Conservation (phyloP, 2,329 filamentous ascomycete species). For the Pyrenophora seminiperda region DNA sequence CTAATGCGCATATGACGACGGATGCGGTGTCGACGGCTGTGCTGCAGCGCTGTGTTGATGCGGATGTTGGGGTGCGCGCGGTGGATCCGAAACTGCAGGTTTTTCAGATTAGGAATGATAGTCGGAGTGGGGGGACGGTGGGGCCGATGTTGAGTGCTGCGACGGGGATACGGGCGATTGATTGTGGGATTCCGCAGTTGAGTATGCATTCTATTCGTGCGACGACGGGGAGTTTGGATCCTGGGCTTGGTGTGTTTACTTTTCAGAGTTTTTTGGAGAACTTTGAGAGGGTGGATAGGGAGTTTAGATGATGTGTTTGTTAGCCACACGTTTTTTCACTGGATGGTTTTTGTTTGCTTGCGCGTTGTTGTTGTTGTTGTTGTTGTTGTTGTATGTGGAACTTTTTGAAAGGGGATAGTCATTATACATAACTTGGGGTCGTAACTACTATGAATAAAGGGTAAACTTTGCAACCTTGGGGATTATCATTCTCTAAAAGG, state of each 20-base stretch:
- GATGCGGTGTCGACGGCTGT: slow-evolving; percentile 84
- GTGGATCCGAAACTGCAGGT: slow-evolving; percentile 70
- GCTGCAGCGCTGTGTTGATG: slow-evolving; percentile 75
- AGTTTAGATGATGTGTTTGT: slow-evolving; percentile 61
- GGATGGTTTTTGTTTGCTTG: no score
- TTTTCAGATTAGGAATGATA: slow-evolving; percentile 96
- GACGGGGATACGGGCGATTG: slow-evolving; percentile 81
- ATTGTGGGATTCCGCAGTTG: slow-evolving; percentile 87
- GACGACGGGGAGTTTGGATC: slow-evolving; percentile 83
- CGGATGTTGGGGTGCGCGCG: slow-evolving; percentile 52
- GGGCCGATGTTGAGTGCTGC: slow-evolving; percentile 83
- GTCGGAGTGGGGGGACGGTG: slow-evolving; percentile 87
- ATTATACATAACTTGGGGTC: no score
- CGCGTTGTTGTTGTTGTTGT: no score
- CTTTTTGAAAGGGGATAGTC: no score
- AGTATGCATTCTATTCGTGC: slow-evolving; percentile 94
- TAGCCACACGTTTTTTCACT: neutral
- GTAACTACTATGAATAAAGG: slow-evolving; percentile 5
- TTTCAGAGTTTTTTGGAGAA: slow-evolving; percentile 89
- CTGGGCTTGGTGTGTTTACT: slow-evolving; percentile 82
- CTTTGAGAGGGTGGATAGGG: slow-evolving; percentile 81
- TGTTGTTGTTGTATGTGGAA: no score
- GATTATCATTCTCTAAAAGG: neutral
- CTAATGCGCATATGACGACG: slow-evolving; percentile 95
- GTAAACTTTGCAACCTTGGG: slow-evolving; percentile 4